Base-by-base conservation (phyloP, 139 green algal genomes). In the Picochlorum sp. region DNA sequence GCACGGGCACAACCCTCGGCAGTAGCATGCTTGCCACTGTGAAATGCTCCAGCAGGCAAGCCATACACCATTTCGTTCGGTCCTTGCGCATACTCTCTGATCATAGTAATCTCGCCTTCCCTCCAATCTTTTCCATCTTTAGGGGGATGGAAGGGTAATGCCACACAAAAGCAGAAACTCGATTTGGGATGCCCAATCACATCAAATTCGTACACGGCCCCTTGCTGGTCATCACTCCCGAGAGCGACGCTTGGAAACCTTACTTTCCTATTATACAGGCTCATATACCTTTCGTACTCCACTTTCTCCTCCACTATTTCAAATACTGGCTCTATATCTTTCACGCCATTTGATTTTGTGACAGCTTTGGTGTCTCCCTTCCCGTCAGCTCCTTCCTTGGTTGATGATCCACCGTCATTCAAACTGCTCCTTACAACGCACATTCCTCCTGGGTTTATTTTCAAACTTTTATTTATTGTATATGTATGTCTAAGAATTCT, bases 11-110 rank as follows among this genome's bases (percentile, higher is more conserved):
- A 85, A 0, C 61, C 72, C 43, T 73, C 37, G n/a, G 70, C 63
- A 53, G 55, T 54, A 1, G 45, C 12, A 57, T 94, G 86, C 37
- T 77, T 80, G 8, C 41, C 8, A 0, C 67, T 70, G 53, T 91
- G 77, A 51, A 77, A 90, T 28, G 66, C 77, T 32, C 86, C 86
- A 1, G 81, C 75, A 29, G 85, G 85, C 35, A 94, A 49, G 54
- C 59, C 75, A 68, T 83, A 91, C 57, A 84, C 50, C 52, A 92
- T 67, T 5, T 55, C 32, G 61, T 88, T 79, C 9, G 63, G 57
- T 4, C 84, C 85, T 47, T 90, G 78, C 25, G 49, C 67, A 36
- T 84, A 85, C 61, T 94, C 86, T 1, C 70, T 58, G 9, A 94
- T 51, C 2, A 94, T 26, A 3, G 79, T 93, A 3, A 94, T 71